Conservation (phyloP, 2,329 filamentous ascomycete species). For the Cladophialophora carrionii region DNA sequence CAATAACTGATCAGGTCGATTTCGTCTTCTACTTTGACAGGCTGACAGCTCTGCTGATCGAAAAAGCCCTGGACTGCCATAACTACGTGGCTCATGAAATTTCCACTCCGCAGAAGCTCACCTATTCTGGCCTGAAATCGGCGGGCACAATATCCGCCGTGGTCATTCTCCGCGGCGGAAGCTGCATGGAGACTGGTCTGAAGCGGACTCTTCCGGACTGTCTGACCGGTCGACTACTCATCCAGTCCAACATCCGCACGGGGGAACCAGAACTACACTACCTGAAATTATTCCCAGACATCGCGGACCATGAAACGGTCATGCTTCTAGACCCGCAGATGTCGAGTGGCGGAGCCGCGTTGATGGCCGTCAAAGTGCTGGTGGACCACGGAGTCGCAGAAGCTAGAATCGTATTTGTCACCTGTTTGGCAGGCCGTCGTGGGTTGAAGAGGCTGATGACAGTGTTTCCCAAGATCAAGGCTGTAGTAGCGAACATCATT, state of each 20-base stretch:
- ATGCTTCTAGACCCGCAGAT: slow-evolving; percentile 91
- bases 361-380: slow-evolving; percentile 97
- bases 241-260: slow-evolving; percentile 82
- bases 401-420: slow-evolving; percentile 86
- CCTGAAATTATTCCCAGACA: slow-evolving; percentile 74
- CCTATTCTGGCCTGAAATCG: slow-evolving; percentile 72
- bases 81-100: slow-evolving; percentile 68
- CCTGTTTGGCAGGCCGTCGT: slow-evolving; percentile 82
- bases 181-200: slow-evolving; percentile 83
- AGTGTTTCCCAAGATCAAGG: slow-evolving; percentile 83
- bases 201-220: slow-evolving; percentile 92
- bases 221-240: slow-evolving; percentile 82
- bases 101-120: slow-evolving; percentile 69
- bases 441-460: slow-evolving; percentile 83
- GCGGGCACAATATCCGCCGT: slow-evolving; percentile 81
- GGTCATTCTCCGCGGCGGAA: slow-evolving; percentile 84
- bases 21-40: slow-evolving; percentile 98
- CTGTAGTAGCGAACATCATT: slow-evolving; percentile 81
- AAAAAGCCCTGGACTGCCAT: slow-evolving; percentile 76
- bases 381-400: slow-evolving; percentile 89
- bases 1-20: slow-evolving; percentile 77
- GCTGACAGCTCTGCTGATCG: slow-evolving; percentile 79
- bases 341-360: slow-evolving; percentile 78
- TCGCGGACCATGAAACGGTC: slow-evolving; percentile 75
- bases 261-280: slow-evolving; percentile 94